A percentile compares a stretch with the other conserved stretches of the same genome.
These are phyloP conservation scores for Setomelanomma holmii DNA, from an alignment of 2,329 filamentous ascomycete species.

Conservation along the genomic window DNA sequence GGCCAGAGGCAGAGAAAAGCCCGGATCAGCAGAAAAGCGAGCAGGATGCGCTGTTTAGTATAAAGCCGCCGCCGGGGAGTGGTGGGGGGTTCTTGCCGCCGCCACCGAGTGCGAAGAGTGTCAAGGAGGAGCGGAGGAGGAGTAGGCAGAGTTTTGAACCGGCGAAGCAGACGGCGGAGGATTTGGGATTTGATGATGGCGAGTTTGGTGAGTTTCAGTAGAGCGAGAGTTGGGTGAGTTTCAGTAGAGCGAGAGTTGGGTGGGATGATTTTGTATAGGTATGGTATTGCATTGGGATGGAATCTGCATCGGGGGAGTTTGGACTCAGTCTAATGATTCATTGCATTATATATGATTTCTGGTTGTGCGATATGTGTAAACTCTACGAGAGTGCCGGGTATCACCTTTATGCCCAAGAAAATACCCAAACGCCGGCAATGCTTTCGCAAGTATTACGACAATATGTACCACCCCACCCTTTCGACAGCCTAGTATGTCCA, in stretches of 20 bases:
- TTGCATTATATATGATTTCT: background rate
- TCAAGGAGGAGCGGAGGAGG: conserved; percentile 66
- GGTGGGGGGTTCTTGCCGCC: conserved; percentile 65
- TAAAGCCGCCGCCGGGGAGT: conserved; percentile 71
- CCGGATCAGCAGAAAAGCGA: conserved; percentile 46
- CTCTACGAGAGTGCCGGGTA: conserved; percentile 9
- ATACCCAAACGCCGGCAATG: conserved; percentile 11
- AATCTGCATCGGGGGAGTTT: conserved; percentile 32
- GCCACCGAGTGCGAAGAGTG: conserved; percentile 68
- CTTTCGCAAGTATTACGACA: background rate
- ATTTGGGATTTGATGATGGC: conserved; percentile 84
- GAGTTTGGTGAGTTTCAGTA: conserved; percentile 84
- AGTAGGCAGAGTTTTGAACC: conserved; percentile 55
- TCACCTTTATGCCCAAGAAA: conserved; percentile 8
- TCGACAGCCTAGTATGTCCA: conserved; percentile 32
- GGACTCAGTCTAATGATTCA: background rate
- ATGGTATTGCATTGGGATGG: conserved; percentile 15
- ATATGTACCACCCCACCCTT: background rate
- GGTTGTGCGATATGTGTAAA: background rate
- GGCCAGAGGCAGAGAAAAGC: conserved; percentile 50
- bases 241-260: background rate
- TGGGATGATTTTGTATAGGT: conserved; percentile 11
- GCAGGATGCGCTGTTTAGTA: conserved; percentile 68
- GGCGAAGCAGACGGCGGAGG: conserved; percentile 54
- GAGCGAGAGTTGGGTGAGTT: background rate